phyloP scores from a whole-genome alignment of 78 protist genomes.

The Dictyostelium firmibasis region DNA sequence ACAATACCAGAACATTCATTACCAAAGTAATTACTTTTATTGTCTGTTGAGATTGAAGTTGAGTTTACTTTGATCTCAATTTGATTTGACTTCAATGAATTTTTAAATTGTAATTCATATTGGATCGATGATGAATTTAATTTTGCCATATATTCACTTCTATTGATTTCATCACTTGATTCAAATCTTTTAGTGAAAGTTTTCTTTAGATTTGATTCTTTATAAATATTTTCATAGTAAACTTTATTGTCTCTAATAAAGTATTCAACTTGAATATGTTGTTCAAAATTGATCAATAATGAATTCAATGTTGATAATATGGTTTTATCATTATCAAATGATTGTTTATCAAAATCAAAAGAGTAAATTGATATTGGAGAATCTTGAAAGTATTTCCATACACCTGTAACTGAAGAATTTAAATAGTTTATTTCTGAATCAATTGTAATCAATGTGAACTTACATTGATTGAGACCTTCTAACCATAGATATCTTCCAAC shows the following conservation, averaged over 20 bases:
- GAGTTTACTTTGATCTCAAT: too few relatives aligned
- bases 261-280: not conserved
- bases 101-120: too few relatives aligned
- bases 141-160: too few relatives aligned
- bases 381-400: not conserved
- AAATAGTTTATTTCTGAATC: too few relatives aligned
- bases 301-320: not conserved
- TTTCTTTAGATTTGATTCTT: not conserved
- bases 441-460: not conserved
- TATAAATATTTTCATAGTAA: not conserved
- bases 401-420: not conserved
- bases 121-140: too few relatives aligned
- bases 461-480: not conserved
- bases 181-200: not conserved
- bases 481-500: not conserved
- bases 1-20: conserved; percentile 11
- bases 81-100: too few relatives aligned
- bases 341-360: not conserved
- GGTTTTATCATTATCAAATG: not conserved
- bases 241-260: not conserved
- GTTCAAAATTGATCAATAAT: too few relatives aligned
- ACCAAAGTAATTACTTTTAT: not conserved
- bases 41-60: too few relatives aligned
- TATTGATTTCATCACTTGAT: too few relatives aligned
- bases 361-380: not conserved